Conservation (phyloP, 768 basidiomycete species). For the Podaxis sp. region DNA sequence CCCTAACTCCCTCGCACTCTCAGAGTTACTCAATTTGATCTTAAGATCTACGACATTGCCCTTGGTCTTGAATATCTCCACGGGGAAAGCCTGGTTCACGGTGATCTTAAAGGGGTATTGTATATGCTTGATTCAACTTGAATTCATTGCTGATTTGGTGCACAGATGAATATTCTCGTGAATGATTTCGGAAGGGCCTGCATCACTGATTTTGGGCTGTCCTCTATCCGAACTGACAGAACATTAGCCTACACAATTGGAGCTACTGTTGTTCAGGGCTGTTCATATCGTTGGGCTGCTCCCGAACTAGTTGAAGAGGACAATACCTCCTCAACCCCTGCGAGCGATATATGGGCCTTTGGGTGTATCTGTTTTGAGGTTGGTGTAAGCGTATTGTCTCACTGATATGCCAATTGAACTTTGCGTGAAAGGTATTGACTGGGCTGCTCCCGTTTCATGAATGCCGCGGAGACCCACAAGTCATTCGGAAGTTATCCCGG, state of each 20-base stretch:
- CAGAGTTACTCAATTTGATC: neutral
- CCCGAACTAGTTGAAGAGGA: conserved; percentile 14
- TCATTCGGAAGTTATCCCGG: too few species aligned
- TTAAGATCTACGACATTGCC: too few species aligned
- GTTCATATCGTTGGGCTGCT: conserved; percentile 17
- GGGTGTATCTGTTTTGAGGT: conserved; percentile 18
- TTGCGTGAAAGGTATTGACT: too few species aligned
- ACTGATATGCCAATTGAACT: too few species aligned
- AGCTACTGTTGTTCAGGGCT: neutral
- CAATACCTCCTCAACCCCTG: neutral
- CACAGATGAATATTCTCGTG: conserved; percentile 16
- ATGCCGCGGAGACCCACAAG: too few species aligned
- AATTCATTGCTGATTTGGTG: neutral
- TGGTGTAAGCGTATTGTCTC: too few species aligned
- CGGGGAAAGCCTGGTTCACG: conserved; percentile 12
- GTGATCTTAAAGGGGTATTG: conserved; percentile 18
- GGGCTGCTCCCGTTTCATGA: too few species aligned
- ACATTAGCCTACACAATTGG: neutral
- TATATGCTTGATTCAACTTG: neutral
- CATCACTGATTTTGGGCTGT: conserved; percentile 17
- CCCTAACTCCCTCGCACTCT: neutral
- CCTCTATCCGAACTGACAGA: conserved; percentile 5
- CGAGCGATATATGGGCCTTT: conserved; percentile 19
- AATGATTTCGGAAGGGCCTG: conserved; percentile 12
- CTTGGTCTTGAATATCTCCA: conserved; percentile 17